phyloP scores from a whole-genome alignment of 805 yeast species.

The Nakazawaea ishiwadae region DNA sequence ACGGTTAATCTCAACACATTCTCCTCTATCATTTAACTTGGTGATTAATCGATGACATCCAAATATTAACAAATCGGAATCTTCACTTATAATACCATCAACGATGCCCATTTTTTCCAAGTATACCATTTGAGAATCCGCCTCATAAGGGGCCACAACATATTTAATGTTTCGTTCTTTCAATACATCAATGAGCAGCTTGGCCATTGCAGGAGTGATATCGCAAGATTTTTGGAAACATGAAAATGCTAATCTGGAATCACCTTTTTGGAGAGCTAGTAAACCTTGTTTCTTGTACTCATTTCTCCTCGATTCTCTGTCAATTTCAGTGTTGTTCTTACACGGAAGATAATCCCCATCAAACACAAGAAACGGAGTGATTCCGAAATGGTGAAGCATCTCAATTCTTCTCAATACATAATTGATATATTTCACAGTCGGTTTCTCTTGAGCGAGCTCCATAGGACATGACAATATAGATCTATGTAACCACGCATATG shows the following conservation, averaged over 20 bases:
- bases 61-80: slow-evolving; percentile 85
- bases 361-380: slow-evolving; percentile 83
- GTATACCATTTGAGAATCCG: slow-evolving; percentile 95
- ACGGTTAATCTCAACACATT: slow-evolving; percentile 64
- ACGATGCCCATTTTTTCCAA: slow-evolving; percentile 71
- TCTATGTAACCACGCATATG: slow-evolving; percentile 94
- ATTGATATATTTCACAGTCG: slow-evolving; percentile 68
- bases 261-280: slow-evolving; percentile 46
- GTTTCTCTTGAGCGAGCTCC: slow-evolving; percentile 67
- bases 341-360: slow-evolving; percentile 88
- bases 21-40: slow-evolving; percentile 67
- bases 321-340: slow-evolving; percentile 67
- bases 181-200: slow-evolving; percentile 70
- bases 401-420: slow-evolving; percentile 64
- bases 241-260: slow-evolving; percentile 55
- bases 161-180: slow-evolving; percentile 53
- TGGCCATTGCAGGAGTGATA: slow-evolving; percentile 89
- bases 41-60: slow-evolving; percentile 78
- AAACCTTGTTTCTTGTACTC: slow-evolving; percentile 57
- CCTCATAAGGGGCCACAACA: slow-evolving; percentile 97
- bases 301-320: slow-evolving; percentile 52
- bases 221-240: slow-evolving; percentile 76
- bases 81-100: slow-evolving; percentile 88
- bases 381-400: slow-evolving; percentile 62
- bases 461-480: slow-evolving; percentile 79